A percentile compares a stretch with the other conserved stretches of the same genome.
Conservation (phyloP, 1,284 basidiomycete genomes). For the Anthracocystis walkeri region DNA sequence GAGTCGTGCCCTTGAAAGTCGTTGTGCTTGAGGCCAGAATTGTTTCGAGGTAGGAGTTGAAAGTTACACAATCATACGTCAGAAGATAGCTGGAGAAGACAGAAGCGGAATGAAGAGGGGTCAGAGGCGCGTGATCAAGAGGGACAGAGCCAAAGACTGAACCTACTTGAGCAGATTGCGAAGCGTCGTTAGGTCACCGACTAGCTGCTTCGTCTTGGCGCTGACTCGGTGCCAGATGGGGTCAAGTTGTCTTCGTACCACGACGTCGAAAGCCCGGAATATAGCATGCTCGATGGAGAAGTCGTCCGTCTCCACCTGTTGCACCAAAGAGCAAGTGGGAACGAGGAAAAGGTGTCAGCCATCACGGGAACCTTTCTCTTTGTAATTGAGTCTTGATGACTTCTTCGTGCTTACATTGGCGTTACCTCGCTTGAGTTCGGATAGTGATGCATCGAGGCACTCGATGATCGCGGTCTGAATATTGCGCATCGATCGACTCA, state of each 20-base stretch:
- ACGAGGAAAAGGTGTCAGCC: not conserved
- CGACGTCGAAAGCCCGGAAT: conserved; percentile 90
- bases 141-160: not conserved
- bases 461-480: conserved; percentile 93
- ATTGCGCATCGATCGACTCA: conserved; percentile 87
- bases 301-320: conserved; percentile 90
- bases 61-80: conserved; percentile 89
- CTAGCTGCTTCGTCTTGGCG: conserved; percentile 88
- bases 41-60: conserved; percentile 91
- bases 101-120: not conserved
- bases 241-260: conserved; percentile 89
- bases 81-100: conserved; percentile 78
- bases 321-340: not conserved
- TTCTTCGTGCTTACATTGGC: conserved; percentile 75
- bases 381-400: not conserved
- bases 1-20: conserved; percentile 53
- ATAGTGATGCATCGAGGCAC: conserved; percentile 91
- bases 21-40: conserved; percentile 80
- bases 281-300: conserved; percentile 92
- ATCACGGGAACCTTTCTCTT: not conserved
- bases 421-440: conserved; percentile 90
- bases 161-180: conserved; percentile 84
- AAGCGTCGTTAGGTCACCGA: conserved; percentile 86
- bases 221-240: conserved; percentile 97
- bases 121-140: not conserved